Evolutionary conservation across 192 early-diverging fungal genomes (phyloP), one percentile per base, ranked within the genome.

Genomic region (Coemansia sp.): DNA sequence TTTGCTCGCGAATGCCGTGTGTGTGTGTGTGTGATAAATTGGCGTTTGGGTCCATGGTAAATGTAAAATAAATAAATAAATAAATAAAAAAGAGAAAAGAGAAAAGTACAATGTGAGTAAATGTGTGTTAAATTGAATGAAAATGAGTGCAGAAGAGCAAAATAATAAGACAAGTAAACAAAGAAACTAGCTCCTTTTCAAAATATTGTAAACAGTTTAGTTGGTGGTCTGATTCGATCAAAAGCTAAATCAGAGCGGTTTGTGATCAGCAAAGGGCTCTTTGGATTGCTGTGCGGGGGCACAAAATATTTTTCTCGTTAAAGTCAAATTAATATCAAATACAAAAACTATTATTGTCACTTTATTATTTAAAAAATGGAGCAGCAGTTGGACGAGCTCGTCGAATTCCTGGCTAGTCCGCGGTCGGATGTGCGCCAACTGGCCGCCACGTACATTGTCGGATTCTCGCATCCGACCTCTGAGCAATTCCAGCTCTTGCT

Each of bases 381-480:
- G 39, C 56, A 58, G 20, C 83, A 84, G 57, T 47, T 85, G 62
- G 74, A 82, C 68, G 76, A 79, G 83, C 90, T 95, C 57, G 76
- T 95, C 43, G 86, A 82, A 11, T 94, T 93, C 64, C 68, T 95
- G 63, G 83, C 85, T 25, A 89, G 90, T 64, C 86, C 87, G 7
- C 79, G 89, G 70, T 74, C 87, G n/a, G 93, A 94, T 77, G 92
- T 96, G 65, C 86, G 94, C 42, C 85, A 92, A 59, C 85, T 94
- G 62, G 95, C 94, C 7, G 84, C 88, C 58, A 86, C 92, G 60
- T 90, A 94, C 77, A 69, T 94, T 43, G 85, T 90, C 20, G 87
- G 87, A 20, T 89, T 94, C 40, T 90, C 93, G 3, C 51, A 79
- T 22, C 84, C 79, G 0, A 64, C 68, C 11, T 88, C 89, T 6